Evolutionary conservation across 371 early-diverging fungal genomes (phyloP).

Genomic region (Mortierella sp.): DNA sequence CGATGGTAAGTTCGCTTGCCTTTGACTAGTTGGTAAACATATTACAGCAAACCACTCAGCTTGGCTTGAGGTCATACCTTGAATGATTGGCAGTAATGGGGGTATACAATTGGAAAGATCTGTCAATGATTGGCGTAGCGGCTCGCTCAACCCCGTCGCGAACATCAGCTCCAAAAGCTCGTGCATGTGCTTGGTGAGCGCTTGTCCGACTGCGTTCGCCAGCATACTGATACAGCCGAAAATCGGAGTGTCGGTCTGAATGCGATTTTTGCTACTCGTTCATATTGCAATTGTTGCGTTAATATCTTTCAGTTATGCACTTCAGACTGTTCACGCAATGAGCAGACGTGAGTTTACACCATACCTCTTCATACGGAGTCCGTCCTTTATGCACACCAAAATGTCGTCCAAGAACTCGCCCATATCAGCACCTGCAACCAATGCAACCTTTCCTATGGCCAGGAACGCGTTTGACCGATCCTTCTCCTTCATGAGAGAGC

Average conservation of each 20-base stretch:
- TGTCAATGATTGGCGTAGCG: conserved; percentile 85
- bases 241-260: conserved; percentile 77
- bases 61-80: conserved; percentile 66
- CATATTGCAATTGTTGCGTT: not conserved
- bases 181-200: conserved; percentile 87
- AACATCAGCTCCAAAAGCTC: conserved; percentile 95
- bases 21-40: no score
- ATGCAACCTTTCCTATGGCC: conserved; percentile 90
- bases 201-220: conserved; percentile 92
- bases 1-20: not conserved
- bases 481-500: conserved; percentile 58
- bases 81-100: conserved; percentile 87
- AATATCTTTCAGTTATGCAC: not conserved
- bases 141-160: conserved; percentile 86
- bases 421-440: conserved; percentile 87
- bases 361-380: conserved; percentile 64
- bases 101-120: conserved; percentile 88
- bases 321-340: not conserved
- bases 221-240: conserved; percentile 92
- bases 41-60: no score
- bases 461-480: conserved; percentile 74
- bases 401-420: conserved; percentile 85
- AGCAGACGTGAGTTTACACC: not conserved
- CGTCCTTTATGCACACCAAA: conserved; percentile 80
- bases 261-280: conserved; percentile 65